A percentile compares a stretch with the other conserved stretches of the same genome.
These are phyloP conservation scores for Lachancea kluyveri DNA, from an alignment of 805 yeast genomes.

Conservation along the genomic window DNA sequence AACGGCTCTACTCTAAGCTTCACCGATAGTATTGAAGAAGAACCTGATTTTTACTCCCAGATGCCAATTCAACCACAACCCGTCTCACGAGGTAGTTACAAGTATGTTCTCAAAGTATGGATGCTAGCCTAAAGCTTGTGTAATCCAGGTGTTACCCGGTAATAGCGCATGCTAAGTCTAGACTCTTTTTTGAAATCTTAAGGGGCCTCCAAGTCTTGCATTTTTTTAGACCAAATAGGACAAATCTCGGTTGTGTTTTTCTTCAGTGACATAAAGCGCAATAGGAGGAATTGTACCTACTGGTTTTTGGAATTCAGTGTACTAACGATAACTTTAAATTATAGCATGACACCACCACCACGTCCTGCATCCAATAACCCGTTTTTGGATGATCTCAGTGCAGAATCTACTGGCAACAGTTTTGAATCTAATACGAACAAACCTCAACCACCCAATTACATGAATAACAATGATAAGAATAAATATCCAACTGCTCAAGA, in stretches of 20 bases:
- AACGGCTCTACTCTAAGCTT: conserved; percentile 36
- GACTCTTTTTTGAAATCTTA: too few relatives aligned
- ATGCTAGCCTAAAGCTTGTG: too few relatives aligned
- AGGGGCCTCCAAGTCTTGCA: too few relatives aligned
- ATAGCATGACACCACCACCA: conserved; percentile 14
- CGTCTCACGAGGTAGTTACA: background rate
- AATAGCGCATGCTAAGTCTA: too few relatives aligned
- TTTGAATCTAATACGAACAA: too few relatives aligned
- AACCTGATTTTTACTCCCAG: conserved; percentile 8
- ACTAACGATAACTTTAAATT: conserved; percentile 1
- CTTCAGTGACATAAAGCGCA: too few relatives aligned
- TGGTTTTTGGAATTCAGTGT: too few relatives aligned
- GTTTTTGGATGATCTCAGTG: conserved; percentile 25
- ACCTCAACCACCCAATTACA: conserved; percentile 29
- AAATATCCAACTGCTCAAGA: conserved; percentile 33
- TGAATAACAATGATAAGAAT: conserved; percentile 12
- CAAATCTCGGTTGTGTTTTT: too few relatives aligned
- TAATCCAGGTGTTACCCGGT: conserved; percentile 1
- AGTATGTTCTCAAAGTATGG: conserved; percentile 1
- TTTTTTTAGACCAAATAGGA: too few relatives aligned
- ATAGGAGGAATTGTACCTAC: too few relatives aligned
- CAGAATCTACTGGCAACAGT: conserved; percentile 4
- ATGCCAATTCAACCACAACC: too few relatives aligned
- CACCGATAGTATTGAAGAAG: conserved; percentile 39
- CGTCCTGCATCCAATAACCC: conserved; percentile 27